Percentiles rank a stretch among this genome's conserved stretches.
Conservation (phyloP, 306 rosid species). For the Prunus mume region DNA sequence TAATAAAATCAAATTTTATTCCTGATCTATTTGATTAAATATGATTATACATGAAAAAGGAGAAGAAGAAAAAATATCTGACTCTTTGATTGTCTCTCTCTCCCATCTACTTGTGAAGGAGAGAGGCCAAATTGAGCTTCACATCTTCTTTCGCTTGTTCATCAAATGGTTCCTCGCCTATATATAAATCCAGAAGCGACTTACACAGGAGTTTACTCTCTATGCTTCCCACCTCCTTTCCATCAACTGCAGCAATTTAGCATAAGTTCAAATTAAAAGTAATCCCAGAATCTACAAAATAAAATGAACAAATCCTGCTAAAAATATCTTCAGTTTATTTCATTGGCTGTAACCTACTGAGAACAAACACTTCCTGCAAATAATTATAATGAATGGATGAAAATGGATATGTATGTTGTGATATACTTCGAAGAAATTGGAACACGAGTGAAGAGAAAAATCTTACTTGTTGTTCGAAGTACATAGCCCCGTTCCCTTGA, state of each 20-base stretch:
- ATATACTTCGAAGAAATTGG: background rate
- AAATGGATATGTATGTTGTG: no score
- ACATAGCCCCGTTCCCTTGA: slow-evolving; percentile 67
- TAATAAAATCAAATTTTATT: background rate
- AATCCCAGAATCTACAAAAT: background rate
- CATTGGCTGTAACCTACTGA: background rate
- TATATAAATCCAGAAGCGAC: slow-evolving; percentile 73
- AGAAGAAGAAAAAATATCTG: slow-evolving; percentile 1
- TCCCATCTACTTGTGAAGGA: slow-evolving; percentile 36
- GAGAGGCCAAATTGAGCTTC: slow-evolving; percentile 53
- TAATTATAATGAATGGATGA: background rate
- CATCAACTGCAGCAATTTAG: slow-evolving; percentile 63
- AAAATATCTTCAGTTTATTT: no score
- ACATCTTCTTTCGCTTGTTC: slow-evolving; percentile 80
- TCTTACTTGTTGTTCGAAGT: slow-evolving; percentile 84
- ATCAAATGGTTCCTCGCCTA: slow-evolving; percentile 90
- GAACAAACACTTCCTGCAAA: background rate
- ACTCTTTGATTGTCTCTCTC: slow-evolving; percentile 8
- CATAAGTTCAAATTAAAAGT: background rate
- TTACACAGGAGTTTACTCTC: slow-evolving; percentile 75
- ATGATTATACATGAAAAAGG: background rate
- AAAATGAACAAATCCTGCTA: background rate
- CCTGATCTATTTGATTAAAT: background rate
- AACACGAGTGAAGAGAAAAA: slow-evolving; percentile 6
- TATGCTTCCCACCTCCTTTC: slow-evolving; percentile 88